Conservation (phyloP, 495 filamentous ascomycete genomes). For the Aspergillus cristatus region DNA sequence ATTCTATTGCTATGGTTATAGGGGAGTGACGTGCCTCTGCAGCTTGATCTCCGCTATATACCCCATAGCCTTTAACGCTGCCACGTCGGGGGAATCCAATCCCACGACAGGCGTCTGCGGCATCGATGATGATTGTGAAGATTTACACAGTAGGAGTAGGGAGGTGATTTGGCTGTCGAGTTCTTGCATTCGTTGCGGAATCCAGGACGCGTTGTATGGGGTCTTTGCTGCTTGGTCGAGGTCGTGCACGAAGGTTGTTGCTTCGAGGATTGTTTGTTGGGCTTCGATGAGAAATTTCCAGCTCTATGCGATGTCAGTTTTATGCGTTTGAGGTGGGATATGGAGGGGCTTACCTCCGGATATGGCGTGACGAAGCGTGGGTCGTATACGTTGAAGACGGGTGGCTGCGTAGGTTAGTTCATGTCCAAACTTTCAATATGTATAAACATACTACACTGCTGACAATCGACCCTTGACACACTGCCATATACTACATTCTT, state of each 20-base stretch:
- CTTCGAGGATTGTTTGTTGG: conserved; percentile 35
- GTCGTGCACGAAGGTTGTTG: conserved; percentile 37
- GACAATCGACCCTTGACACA: conserved; percentile 39
- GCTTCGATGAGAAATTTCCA: conserved; percentile 37
- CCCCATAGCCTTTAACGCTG: conserved; percentile 27
- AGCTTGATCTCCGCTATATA: conserved; percentile 39
- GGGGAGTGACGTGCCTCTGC: conserved; percentile 28
- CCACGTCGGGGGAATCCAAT: conserved; percentile 13
- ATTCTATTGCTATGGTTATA: neutral
- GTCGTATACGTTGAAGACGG: conserved; percentile 33
- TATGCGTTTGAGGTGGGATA: conserved; percentile 20
- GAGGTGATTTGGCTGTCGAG: conserved; percentile 23
- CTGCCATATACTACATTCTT: conserved; percentile 14
- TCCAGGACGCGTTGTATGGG: conserved; percentile 11
- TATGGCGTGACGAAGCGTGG: conserved; percentile 37
- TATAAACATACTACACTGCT: conserved; percentile 34
- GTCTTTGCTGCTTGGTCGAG: conserved; percentile 14
- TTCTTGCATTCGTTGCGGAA: conserved; percentile 31
- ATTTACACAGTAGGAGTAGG: conserved; percentile 5
- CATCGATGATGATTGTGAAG: conserved; percentile 1
- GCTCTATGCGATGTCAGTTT: conserved; percentile 14
- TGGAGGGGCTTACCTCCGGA: conserved; percentile 21
- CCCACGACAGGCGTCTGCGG: conserved; percentile 1
- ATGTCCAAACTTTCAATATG: neutral
- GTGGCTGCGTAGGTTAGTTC: conserved; percentile 16